Evolutionary conservation across 768 basidiomycete genomes (phyloP).

Genomic region (Trametes elegans): DNA sequence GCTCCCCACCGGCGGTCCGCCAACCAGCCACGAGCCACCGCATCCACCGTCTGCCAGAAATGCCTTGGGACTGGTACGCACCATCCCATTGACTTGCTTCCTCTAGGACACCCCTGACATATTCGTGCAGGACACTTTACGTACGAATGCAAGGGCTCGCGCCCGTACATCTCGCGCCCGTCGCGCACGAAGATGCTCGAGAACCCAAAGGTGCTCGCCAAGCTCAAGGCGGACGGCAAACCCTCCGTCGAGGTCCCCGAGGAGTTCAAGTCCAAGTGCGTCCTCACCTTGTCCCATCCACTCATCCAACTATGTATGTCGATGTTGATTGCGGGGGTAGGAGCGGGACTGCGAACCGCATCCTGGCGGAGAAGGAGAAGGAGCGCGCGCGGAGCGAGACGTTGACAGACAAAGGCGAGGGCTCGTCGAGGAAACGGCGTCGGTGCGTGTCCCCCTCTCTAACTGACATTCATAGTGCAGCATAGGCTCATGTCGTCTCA

Average conservation of each 20-base stretch:
- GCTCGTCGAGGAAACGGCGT: conserved; percentile 26
- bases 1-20: conserved; percentile 67
- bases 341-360: conserved; percentile 79
- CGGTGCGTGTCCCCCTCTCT: conserved; percentile 32
- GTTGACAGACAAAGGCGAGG: conserved; percentile 25
- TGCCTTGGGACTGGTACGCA: conserved; percentile 64
- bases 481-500: neutral
- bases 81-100: neutral
- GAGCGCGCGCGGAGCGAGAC: conserved; percentile 46
- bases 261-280: conserved; percentile 83
- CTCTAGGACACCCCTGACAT: neutral
- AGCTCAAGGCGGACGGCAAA: conserved; percentile 66
- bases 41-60: conserved; percentile 79
- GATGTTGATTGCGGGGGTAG: no score
- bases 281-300: conserved; percentile 5
- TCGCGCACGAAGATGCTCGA: conserved; percentile 85
- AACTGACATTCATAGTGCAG: neutral
- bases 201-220: conserved; percentile 65
- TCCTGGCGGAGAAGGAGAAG: conserved; percentile 81
- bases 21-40: conserved; percentile 61
- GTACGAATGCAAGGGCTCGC: conserved; percentile 80
- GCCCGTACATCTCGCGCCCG: conserved; percentile 87
- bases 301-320: no score
- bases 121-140: conserved; percentile 73
- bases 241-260: conserved; percentile 86